Conservation (phyloP, 2,329 filamentous ascomycete species). For the Hymenoscyphus occultus region DNA sequence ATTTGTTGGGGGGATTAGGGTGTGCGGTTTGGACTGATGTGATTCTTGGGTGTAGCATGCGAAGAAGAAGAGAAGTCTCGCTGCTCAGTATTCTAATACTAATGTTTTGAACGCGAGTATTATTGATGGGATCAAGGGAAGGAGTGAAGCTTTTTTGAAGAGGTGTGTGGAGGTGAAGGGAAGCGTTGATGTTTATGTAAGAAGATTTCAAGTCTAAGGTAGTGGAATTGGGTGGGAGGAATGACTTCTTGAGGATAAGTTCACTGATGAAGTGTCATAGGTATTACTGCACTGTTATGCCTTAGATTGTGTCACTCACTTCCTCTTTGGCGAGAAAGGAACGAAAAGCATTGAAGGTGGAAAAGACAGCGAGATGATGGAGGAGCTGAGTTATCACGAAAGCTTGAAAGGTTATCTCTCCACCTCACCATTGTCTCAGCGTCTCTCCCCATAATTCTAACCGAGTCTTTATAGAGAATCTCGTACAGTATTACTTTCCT, state of each 20-base stretch:
- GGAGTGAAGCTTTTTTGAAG: conserved; percentile 53
- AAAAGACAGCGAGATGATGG: conserved; percentile 63
- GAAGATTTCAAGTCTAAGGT: neutral
- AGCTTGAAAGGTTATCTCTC: conserved; percentile 56
- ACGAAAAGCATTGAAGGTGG: conserved; percentile 55
- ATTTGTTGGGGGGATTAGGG: neutral
- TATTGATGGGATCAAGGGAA: conserved; percentile 55
- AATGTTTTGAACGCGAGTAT: conserved; percentile 58
- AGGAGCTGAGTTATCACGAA: conserved; percentile 64
- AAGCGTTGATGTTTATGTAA: conserved; percentile 60
- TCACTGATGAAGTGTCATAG: conserved; percentile 16
- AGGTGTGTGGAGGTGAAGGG: conserved; percentile 47
- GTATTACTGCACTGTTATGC: conserved; percentile 59
- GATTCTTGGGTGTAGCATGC: neutral
- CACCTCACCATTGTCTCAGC: neutral
- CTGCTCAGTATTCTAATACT: conserved; percentile 49
- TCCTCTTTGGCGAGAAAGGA: conserved; percentile 66
- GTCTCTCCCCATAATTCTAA: neutral
- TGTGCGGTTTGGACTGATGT: neutral
- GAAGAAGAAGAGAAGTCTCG: neutral
- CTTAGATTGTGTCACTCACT: conserved; percentile 66
- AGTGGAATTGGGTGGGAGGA: neutral
- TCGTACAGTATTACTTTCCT: conserved; percentile 67
- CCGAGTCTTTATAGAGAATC: conserved; percentile 44
- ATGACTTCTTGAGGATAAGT: neutral